These are phyloP conservation scores for Yarrowia divulgata DNA, from an alignment of 805 yeast species.

Conservation along the genomic window DNA sequence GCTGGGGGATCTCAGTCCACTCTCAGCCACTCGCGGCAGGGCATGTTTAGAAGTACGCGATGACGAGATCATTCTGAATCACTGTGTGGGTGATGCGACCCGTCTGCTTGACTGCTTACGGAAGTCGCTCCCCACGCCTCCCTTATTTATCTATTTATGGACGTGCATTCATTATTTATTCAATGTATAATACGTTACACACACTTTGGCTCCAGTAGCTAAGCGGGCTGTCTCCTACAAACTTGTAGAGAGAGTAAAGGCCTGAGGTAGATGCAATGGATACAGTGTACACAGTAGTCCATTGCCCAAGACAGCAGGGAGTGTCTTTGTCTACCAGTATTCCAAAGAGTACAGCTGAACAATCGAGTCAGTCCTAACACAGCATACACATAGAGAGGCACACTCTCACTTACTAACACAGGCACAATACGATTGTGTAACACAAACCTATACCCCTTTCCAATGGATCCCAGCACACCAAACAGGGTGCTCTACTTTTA, in stretches of 20 bases:
- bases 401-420: no score
- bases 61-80: conserved; percentile 14
- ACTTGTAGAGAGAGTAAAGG: neutral
- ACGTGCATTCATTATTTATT: conserved; percentile 39
- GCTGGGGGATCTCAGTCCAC: conserved; percentile 36
- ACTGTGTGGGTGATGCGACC: conserved; percentile 32
- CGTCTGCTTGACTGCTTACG: neutral
- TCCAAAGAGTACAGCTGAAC: no score
- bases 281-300: neutral
- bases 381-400: neutral
- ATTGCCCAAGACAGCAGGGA: conserved; percentile 1
- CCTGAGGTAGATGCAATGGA: conserved; percentile 1
- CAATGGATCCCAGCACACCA: no score
- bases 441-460: no score
- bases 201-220: neutral
- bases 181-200: conserved; percentile 38
- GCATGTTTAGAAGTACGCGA: conserved; percentile 20
- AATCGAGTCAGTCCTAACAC: neutral
- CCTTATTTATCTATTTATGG: conserved; percentile 39
- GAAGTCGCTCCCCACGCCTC: conserved; percentile 33
- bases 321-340: neutral
- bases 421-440: no score
- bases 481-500: no score
- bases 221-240: conserved; percentile 6
- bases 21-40: conserved; percentile 24